Conservation (phyloP, 768 basidiomycete genomes). For the Leccinum pellstonianum region DNA sequence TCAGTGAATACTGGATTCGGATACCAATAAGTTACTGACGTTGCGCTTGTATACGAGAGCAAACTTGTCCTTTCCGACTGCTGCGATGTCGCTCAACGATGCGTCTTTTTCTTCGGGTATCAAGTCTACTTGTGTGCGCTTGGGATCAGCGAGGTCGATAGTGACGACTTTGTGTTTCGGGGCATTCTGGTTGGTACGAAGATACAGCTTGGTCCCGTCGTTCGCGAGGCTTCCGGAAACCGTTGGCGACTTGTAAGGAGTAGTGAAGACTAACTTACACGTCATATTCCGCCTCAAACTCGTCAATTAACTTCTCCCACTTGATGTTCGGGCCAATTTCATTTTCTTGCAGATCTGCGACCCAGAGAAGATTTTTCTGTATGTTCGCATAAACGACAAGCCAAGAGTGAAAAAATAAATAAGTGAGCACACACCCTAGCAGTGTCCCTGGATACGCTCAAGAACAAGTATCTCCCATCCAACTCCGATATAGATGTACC, state of each 20-base stretch:
- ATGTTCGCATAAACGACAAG: neutral
- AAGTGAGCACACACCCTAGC: constrained; percentile 46
- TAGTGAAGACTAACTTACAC: constrained; percentile 43
- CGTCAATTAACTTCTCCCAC: constrained; percentile 70
- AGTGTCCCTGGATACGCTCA: constrained; percentile 59
- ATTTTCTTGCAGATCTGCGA: constrained; percentile 60
- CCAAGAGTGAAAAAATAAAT: neutral
- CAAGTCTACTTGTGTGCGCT: constrained; percentile 51
- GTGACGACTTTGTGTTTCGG: constrained; percentile 66
- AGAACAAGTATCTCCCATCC: constrained; percentile 62
- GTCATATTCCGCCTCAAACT: constrained; percentile 65
- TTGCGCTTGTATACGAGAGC: constrained; percentile 69
- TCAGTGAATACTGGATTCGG: constrained; percentile 3
- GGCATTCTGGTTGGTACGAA: constrained; percentile 65
- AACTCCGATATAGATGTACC: constrained; percentile 51
- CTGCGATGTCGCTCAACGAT: constrained; percentile 48
- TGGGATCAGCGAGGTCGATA: constrained; percentile 54
- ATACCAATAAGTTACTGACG: constrained; percentile 39
- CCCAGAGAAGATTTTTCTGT: constrained; percentile 77
- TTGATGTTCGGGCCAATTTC: constrained; percentile 62
- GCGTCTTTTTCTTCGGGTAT: constrained; percentile 70
- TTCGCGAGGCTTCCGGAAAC: constrained; percentile 53
- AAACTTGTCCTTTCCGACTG: constrained; percentile 56
- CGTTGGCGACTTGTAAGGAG: constrained; percentile 1
- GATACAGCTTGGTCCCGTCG: constrained; percentile 59